Evolutionary conservation across 2,329 filamentous ascomycete species (phyloP).

Genomic region (Chrysosphaeria jannelii): DNA sequence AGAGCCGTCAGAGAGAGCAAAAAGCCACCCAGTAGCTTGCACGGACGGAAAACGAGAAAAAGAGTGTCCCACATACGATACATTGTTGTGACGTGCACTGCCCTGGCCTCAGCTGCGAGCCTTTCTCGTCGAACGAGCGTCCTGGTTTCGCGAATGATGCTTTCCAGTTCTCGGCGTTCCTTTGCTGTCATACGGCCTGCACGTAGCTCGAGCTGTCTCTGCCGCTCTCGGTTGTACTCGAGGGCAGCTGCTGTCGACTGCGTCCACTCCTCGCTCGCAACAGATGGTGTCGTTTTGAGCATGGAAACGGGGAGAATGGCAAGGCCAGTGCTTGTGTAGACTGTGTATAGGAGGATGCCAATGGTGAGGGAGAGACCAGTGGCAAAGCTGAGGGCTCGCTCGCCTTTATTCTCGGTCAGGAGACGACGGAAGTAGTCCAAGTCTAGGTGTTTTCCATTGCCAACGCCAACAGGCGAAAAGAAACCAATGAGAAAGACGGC

Average conservation of each 20-base stretch:
- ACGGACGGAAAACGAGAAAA: slow-evolving; percentile 54
- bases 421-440: slow-evolving; percentile 78
- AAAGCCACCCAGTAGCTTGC: slow-evolving; percentile 68
- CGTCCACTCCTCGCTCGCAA: slow-evolving; percentile 53
- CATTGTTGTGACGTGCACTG: slow-evolving; percentile 36
- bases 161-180: slow-evolving; percentile 67
- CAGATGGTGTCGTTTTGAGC: slow-evolving; percentile 69
- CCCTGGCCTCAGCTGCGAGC: slow-evolving; percentile 53
- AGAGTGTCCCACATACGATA: slow-evolving; percentile 52
- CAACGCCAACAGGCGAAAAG: slow-evolving; percentile 49
- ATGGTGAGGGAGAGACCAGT: slow-evolving; percentile 68
- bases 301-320: slow-evolving; percentile 69
- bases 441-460: slow-evolving; percentile 33
- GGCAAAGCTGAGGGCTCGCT: slow-evolving; percentile 73
- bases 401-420: slow-evolving; percentile 61
- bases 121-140: slow-evolving; percentile 73
- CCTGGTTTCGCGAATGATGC: slow-evolving; percentile 65
- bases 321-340: slow-evolving; percentile 73
- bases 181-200: slow-evolving; percentile 54
- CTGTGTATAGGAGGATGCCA: slow-evolving; percentile 56
- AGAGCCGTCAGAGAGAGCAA: slow-evolving; percentile 44
- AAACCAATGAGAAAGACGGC: slow-evolving; percentile 78
- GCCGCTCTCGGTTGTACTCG: slow-evolving; percentile 67
- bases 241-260: slow-evolving; percentile 54
- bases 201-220: slow-evolving; percentile 69